These are phyloP conservation scores for Fomitopsis pulvina DNA, from an alignment of 768 basidiomycete genomes.

Conservation along the genomic window DNA sequence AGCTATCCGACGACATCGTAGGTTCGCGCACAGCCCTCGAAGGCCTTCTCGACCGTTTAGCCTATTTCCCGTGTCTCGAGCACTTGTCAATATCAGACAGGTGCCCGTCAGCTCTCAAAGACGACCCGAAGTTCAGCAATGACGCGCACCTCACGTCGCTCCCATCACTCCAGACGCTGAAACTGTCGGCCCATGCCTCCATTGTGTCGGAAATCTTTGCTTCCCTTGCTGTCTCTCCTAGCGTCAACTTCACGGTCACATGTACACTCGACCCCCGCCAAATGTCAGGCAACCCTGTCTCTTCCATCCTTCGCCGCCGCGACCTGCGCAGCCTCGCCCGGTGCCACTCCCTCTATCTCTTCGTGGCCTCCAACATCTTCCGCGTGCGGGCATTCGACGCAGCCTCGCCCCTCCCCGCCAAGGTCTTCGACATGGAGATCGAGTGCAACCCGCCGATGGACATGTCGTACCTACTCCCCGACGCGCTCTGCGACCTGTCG, in stretches of 20 bases:
- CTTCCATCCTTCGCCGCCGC: background rate
- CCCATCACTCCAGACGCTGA: background rate
- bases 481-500: background rate
- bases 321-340: background rate
- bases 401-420: background rate
- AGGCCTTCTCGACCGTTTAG: background rate
- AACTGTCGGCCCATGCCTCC: background rate
- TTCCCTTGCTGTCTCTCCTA: background rate
- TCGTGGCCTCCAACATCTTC: conserved; percentile 3
- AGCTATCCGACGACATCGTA: background rate
- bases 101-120: background rate
- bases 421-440: background rate
- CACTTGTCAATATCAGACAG: background rate
- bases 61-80: background rate
- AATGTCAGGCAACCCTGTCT: background rate
- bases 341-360: background rate
- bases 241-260: background rate
- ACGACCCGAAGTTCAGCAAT: background rate
- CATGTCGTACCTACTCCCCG: conserved; percentile 1
- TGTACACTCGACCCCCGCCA: background rate
- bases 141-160: background rate
- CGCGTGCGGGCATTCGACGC: background rate
- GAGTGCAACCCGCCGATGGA: background rate
- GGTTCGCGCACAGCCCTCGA: background rate
- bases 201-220: background rate